Percentiles rank a stretch among this genome's conserved stretches.
These are phyloP conservation scores for Pythium coloratum DNA, from an alignment of 352 stramenopile species.

Conservation along the genomic window DNA sequence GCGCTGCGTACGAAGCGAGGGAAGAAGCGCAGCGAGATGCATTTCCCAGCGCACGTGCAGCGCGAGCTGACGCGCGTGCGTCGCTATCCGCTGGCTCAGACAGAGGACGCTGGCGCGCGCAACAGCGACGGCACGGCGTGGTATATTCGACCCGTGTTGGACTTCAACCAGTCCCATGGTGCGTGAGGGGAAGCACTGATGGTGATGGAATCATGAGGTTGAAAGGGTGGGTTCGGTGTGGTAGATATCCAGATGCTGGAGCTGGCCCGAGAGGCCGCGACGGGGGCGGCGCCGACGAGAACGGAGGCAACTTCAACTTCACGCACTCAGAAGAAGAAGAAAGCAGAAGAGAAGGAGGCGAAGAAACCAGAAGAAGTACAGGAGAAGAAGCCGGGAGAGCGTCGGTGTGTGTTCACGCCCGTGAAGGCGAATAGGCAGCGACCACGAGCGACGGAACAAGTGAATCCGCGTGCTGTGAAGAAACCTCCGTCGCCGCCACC, in stretches of 20 bases:
- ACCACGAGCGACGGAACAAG: neutral
- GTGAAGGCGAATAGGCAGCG: constrained; percentile 42
- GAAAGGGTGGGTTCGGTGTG: neutral
- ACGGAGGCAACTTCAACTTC: neutral
- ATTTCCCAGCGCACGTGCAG: constrained; percentile 53
- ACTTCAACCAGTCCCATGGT: constrained; percentile 58
- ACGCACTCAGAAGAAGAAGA: neutral
- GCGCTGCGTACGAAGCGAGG: constrained; percentile 51
- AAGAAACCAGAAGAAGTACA: neutral
- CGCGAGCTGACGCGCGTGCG: constrained; percentile 25
- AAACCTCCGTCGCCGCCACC: constrained; percentile 2
- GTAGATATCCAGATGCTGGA: constrained; percentile 60
- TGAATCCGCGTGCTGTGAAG: neutral
- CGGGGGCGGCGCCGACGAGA: neutral
- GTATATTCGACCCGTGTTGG: constrained; percentile 53
- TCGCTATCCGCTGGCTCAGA: constrained; percentile 14
- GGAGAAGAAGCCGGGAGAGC: constrained; percentile 1
- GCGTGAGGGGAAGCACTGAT: neutral
- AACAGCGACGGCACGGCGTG: constrained; percentile 33
- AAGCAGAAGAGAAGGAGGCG: neutral
- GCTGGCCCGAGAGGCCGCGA: constrained; percentile 34
- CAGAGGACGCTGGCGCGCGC: constrained; percentile 1
- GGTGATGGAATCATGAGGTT: neutral
- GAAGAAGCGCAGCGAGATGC: constrained; percentile 42
- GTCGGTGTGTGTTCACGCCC: constrained; percentile 57